Evolutionary conservation across 345 rosid species (phyloP), one percentile per base, ranked within the genome.

Genomic region (Boechera stricta): DNA sequence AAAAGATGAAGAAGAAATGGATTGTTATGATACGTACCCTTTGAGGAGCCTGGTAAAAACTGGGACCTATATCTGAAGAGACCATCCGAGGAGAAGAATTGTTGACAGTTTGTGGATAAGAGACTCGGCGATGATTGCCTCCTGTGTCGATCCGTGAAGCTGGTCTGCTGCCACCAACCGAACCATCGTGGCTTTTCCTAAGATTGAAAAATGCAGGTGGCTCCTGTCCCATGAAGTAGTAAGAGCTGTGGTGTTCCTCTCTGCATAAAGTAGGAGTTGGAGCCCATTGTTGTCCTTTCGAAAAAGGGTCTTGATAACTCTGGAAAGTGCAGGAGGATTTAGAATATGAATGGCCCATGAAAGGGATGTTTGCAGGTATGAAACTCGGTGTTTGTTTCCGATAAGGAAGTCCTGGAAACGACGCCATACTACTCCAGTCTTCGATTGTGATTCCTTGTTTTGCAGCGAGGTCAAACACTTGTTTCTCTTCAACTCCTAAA

Each of bases 381-480:
- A 79, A 67, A 77, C 60, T 75, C 54, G 86, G 84, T 24, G 84
- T 67, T 55, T 78, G 85, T 71, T 85, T 84, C 80, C 77, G 74
- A 55, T 84, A 86, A 45, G 86, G 73, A 71, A 88, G 76, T 28
- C 87, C 87, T 0, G 77, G 73, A 75, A 76, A 82, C 11, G 83
- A 79, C n/a, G 77, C 64, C 82, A 73, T 81, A 70, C 82, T 80
- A 72, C 82, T 81, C 88, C 87, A 85, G 78, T 94, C 89, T 82
- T 94, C 95, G 59, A 89, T 85, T 38, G 87, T 89, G 80, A 90
- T 88, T 83, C 93, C 97, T 71, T 87, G 95, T 82, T 87, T 83
- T 53, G 87, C 85, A 62, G 95, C 97, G 16, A 92, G 84, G 74
- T 94, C 95, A 47, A 89, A 49, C 72, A 92, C 75, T 76, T 74